Evolutionary conservation across 1,139 yeast species (phyloP).

Genomic region (Hemisphaericaspora lyxosophila): DNA sequence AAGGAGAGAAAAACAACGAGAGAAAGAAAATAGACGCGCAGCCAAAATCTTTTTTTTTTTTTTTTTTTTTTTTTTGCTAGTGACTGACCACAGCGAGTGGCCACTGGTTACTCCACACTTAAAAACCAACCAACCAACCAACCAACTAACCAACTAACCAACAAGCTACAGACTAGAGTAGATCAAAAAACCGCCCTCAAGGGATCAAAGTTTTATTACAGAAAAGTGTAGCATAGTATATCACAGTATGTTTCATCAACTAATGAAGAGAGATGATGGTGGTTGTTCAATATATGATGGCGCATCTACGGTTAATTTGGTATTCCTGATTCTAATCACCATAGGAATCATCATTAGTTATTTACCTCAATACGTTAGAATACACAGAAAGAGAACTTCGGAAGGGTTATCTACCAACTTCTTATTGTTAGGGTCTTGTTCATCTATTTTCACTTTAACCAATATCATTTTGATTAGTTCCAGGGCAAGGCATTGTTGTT

Average conservation of each 20-base stretch:
- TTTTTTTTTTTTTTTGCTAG: too few relatives aligned
- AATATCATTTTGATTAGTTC: slow-evolving; percentile 65
- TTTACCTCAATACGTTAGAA: slow-evolving; percentile 71
- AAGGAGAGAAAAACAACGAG: too few relatives aligned
- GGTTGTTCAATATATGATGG: slow-evolving; percentile 44
- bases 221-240: neutral
- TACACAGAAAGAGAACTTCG: slow-evolving; percentile 58
- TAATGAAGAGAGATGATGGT: slow-evolving; percentile 9
- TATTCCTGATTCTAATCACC: slow-evolving; percentile 54
- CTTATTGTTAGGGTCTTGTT: slow-evolving; percentile 68
- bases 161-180: too few relatives aligned
- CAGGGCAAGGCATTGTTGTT: slow-evolving; percentile 55
- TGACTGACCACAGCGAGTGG: too few relatives aligned
- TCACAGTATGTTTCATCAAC: neutral
- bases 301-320: slow-evolving; percentile 48
- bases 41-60: too few relatives aligned
- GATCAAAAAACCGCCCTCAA: too few relatives aligned
- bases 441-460: slow-evolving; percentile 68
- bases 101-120: too few relatives aligned
- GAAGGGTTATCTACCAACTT: slow-evolving; percentile 81
- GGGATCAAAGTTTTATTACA: too few relatives aligned
- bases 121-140: too few relatives aligned
- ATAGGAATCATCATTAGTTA: slow-evolving; percentile 74
- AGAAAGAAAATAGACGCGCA: too few relatives aligned
- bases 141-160: too few relatives aligned